Evolutionary conservation across 129 eudicot genomes (phyloP).

Genomic region (Solidago caesia): DNA sequence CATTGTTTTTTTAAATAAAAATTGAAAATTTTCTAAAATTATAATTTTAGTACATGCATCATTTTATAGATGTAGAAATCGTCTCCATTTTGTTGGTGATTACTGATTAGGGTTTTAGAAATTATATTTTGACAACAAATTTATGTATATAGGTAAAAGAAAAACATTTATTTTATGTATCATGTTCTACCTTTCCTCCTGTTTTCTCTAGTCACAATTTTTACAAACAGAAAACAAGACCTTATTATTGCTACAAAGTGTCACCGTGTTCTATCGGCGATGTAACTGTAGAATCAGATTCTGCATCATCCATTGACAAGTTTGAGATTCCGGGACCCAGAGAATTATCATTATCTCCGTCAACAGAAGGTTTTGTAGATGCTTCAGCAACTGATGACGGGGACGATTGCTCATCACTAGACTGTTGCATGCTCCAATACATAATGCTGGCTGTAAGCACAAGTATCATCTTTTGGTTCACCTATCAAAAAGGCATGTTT

Average conservation of each 20-base stretch:
- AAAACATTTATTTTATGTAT: not conserved
- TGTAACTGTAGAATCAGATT: conserved; percentile 37
- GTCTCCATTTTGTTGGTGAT: too few relatives aligned
- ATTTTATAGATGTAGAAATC: too few relatives aligned
- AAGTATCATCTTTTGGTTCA: conserved; percentile 94
- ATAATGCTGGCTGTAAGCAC: conserved; percentile 84
- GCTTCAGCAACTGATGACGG: conserved; percentile 10
- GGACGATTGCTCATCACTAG: conserved; percentile 54
- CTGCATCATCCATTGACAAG: conserved; percentile 44
- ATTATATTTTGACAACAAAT: too few relatives aligned
- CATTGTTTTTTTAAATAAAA: too few relatives aligned
- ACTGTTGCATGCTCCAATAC: conserved; percentile 96
- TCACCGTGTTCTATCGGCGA: conserved; percentile 37
- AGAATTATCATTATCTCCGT: conserved; percentile 44
- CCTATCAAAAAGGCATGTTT: conserved; percentile 38
- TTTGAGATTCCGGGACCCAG: conserved; percentile 41
- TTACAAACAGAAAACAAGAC: not conserved
- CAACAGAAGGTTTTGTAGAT: conserved; percentile 42
- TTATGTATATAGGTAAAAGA: not conserved
- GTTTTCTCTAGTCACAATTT: not conserved
- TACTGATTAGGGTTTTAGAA: too few relatives aligned
- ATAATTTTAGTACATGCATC: too few relatives aligned
- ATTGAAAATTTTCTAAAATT: too few relatives aligned
- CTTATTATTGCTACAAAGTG: conserved; percentile 15
- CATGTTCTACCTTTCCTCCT: conserved; percentile 2